Base-by-base conservation (phyloP, 352 stramenopile species). In the Globisporangium uncinulatum region DNA sequence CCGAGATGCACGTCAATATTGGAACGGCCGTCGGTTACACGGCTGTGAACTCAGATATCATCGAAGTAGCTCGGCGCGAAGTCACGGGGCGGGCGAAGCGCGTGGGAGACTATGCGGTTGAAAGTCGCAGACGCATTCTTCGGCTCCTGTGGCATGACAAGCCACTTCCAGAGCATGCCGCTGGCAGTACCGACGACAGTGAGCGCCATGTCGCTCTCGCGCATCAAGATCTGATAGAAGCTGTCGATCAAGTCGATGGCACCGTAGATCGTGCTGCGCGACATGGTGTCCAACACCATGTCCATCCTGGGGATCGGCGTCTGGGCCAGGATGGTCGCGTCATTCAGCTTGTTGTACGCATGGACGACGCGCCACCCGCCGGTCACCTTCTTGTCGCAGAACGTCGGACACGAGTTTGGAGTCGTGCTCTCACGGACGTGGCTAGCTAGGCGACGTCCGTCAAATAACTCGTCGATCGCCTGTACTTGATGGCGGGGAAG, bases 271-370 rank as follows among this genome's bases (percentile, higher is more conserved):
- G 43, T 69, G 15, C 66, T 73, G 17, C 49, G 54, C 9, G 32
- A 7, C 62, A 76, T 72, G 24, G 9, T 44, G 31, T 74, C 36
- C 1, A 70, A 29, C 10, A 72, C 34, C 4, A 76, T 50, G 32
- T 72, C 61, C 20, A 73, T 71, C 0, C 65, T n/a, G 0, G 65
- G 61, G 8, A 73, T 71, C 47, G 55, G 70, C 29, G 56, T 73
- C 32, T 73, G 63, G 13, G 70, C 56, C 0, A 61, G 57, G 5
- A 76, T 60, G 0, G 61, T 76, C 3, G 44, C 57, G 0, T 51
- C 52, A 36, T 76, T 76, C 5, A 74, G 45, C 43, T 69, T 76
- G 52, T 74, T 74, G 54, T 59, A 73, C 1, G 59, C 62, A 32
- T 76, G 67, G 15, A 76, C 59, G 41, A 75, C 71, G 10, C 58